phyloP scores from a whole-genome alignment of 139 green algal genomes.

The Zygnema circumcarinatum region DNA sequence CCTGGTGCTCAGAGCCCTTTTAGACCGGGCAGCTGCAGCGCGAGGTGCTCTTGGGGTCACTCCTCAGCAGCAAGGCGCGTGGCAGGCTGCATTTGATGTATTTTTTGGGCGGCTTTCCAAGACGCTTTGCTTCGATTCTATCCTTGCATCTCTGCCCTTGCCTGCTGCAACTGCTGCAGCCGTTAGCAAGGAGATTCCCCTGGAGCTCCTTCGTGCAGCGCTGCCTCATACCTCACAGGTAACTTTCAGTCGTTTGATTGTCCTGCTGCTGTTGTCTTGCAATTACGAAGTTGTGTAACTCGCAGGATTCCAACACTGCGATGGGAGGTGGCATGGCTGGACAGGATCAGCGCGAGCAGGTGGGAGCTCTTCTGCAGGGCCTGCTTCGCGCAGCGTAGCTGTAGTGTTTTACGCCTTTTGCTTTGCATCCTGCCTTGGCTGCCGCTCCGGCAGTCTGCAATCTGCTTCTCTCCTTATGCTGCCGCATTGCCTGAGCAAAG shows the following conservation, averaged over 20 bases:
- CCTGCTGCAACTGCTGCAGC: conserved; percentile 18
- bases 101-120: conserved; percentile 54
- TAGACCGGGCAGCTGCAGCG: conserved; percentile 17
- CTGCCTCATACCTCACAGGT: conserved; percentile 36
- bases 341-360: conserved; percentile 33
- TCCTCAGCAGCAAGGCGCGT: conserved; percentile 28
- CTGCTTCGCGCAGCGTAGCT: conserved; percentile 12
- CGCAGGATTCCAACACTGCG: too few species aligned
- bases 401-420: neutral
- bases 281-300: too few species aligned
- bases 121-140: conserved; percentile 15
- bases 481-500: too few species aligned
- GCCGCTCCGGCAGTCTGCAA: neutral
- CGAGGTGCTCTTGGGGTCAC: neutral
- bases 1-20: conserved; percentile 18
- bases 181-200: conserved; percentile 49
- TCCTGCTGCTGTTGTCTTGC: too few species aligned
- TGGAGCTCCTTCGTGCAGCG: conserved; percentile 43
- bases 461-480: neutral
- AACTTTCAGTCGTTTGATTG: too few species aligned
- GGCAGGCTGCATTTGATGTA: conserved; percentile 49
- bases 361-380: conserved; percentile 32
- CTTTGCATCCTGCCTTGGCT: neutral
- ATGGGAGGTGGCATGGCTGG: neutral
- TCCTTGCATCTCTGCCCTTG: conserved; percentile 23